A percentile compares a stretch with the other conserved stretches of the same genome.
Conservation (phyloP, 805 yeast genomes). For the Cyberlindnera xylosilytica region DNA sequence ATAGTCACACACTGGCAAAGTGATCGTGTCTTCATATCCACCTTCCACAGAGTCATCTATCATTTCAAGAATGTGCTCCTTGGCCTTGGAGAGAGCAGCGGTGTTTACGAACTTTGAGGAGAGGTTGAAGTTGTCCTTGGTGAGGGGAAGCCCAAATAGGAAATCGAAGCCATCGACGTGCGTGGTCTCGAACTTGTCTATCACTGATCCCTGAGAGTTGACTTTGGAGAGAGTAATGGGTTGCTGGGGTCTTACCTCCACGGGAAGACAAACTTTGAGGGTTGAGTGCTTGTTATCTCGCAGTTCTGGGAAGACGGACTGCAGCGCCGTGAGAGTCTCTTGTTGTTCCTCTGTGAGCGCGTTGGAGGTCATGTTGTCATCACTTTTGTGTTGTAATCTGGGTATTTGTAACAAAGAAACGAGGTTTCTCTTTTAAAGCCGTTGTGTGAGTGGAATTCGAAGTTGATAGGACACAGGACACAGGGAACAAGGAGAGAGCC, state of each 20-base stretch:
- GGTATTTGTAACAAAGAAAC: no score
- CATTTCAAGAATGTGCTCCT: neutral
- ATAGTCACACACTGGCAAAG: conserved; percentile 35
- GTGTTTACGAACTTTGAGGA: neutral
- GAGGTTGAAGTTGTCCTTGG: neutral
- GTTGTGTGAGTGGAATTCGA: no score
- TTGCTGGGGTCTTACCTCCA: neutral
- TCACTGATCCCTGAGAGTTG: neutral
- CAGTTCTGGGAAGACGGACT: neutral
- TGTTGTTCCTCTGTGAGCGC: no score
- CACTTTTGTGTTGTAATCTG: no score
- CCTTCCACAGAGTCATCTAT: neutral
- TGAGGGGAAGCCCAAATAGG: neutral
- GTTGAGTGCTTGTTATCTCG: neutral
- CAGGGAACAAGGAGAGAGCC: no score
- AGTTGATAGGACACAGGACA: no score
- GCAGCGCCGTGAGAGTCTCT: neutral
- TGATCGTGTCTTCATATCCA: conserved; percentile 9
- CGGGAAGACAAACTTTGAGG: neutral
- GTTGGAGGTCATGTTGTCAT: no score
- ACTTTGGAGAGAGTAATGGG: neutral
- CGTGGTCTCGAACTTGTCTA: conserved; percentile 5
- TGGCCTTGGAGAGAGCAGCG: neutral
- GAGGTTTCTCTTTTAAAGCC: no score
- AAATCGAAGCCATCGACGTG: conserved; percentile 2